These are phyloP conservation scores for Begonia loranthoides DNA, from an alignment of 306 rosid species.

Conservation along the genomic window DNA sequence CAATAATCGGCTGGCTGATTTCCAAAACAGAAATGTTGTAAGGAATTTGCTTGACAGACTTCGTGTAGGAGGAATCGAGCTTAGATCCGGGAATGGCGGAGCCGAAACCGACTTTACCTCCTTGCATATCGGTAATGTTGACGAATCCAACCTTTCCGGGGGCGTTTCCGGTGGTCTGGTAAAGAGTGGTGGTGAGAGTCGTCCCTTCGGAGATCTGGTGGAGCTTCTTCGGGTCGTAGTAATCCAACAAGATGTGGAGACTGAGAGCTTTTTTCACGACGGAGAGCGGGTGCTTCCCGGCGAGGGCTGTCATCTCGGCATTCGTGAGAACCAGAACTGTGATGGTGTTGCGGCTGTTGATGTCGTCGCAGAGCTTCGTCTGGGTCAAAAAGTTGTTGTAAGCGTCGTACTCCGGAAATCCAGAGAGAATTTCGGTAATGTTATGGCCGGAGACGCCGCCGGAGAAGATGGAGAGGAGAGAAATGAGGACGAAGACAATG, in stretches of 20 bases:
- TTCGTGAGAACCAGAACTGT: constrained; percentile 68
- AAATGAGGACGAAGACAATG: constrained; percentile 10
- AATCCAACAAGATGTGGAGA: constrained; percentile 67
- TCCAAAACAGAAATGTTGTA: constrained; percentile 76
- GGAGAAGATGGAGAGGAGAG: constrained; percentile 7
- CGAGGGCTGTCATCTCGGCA: constrained; percentile 40
- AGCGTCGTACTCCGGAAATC: constrained; percentile 36
- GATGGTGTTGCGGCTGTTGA: constrained; percentile 72
- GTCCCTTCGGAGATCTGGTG: constrained; percentile 73
- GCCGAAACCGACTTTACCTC: constrained; percentile 85
- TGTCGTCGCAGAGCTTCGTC: constrained; percentile 70
- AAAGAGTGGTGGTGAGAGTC: constrained; percentile 64
- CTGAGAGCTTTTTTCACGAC: constrained; percentile 64
- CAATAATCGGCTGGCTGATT: constrained; percentile 54
- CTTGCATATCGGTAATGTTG: constrained; percentile 73
- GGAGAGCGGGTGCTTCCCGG: constrained; percentile 55
- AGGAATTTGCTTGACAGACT: constrained; percentile 64
- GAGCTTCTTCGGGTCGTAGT: constrained; percentile 67
- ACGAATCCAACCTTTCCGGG: constrained; percentile 65
- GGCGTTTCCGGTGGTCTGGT: constrained; percentile 81
- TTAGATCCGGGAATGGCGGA: constrained; percentile 83
- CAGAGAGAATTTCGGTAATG: constrained; percentile 70
- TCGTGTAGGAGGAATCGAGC: constrained; percentile 66
- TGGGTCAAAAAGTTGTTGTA: constrained; percentile 40
- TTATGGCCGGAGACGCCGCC: constrained; percentile 61